Evolutionary conservation across 352 stramenopile genomes (phyloP).

Genomic region (Hyaloperonospora brassicae): DNA sequence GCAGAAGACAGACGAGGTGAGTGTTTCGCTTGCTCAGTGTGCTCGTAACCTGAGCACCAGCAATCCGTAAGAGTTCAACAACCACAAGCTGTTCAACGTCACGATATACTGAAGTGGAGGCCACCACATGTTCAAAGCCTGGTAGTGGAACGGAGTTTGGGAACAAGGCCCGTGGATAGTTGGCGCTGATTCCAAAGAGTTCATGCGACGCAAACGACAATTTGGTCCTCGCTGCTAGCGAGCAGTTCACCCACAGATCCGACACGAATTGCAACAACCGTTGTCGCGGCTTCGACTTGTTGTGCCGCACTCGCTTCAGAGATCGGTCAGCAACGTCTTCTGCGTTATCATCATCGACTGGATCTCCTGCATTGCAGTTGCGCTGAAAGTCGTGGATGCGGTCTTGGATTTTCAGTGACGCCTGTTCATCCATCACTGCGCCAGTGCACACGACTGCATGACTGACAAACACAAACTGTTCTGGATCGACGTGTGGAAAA

Average conservation of each 20-base stretch:
- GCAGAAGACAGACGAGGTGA: slow-evolving; percentile 49
- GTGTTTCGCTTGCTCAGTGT: slow-evolving; percentile 54
- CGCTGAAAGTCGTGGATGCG: slow-evolving; percentile 26
- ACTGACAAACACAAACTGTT: slow-evolving; percentile 57
- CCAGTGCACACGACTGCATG: slow-evolving; percentile 56
- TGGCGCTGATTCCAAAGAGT: slow-evolving; percentile 32
- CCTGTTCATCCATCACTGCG: slow-evolving; percentile 27
- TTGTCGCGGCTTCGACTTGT: slow-evolving; percentile 16
- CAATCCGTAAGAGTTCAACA: slow-evolving; percentile 42
- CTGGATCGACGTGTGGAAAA: slow-evolving; percentile 38
- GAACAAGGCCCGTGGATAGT: slow-evolving; percentile 43
- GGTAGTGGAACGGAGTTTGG: slow-evolving; percentile 31
- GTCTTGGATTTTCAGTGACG: slow-evolving; percentile 24
- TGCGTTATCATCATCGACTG: slow-evolving; percentile 1
- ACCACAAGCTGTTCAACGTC: slow-evolving; percentile 58
- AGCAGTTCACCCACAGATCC: slow-evolving; percentile 70
- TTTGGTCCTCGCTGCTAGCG: slow-evolving; percentile 34
- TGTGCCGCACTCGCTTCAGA: slow-evolving; percentile 16
- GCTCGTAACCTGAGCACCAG: slow-evolving; percentile 41
- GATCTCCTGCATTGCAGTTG: background rate
- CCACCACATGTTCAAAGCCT: slow-evolving; percentile 42
- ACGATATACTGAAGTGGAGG: slow-evolving; percentile 55
- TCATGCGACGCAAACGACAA: slow-evolving; percentile 47
- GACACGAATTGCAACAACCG: slow-evolving; percentile 45
- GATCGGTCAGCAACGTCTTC: slow-evolving; percentile 7